Evolutionary conservation across 257 asterid genomes (phyloP), one percentile per base, ranked within the genome.

Genomic region (Echites panduratus): DNA sequence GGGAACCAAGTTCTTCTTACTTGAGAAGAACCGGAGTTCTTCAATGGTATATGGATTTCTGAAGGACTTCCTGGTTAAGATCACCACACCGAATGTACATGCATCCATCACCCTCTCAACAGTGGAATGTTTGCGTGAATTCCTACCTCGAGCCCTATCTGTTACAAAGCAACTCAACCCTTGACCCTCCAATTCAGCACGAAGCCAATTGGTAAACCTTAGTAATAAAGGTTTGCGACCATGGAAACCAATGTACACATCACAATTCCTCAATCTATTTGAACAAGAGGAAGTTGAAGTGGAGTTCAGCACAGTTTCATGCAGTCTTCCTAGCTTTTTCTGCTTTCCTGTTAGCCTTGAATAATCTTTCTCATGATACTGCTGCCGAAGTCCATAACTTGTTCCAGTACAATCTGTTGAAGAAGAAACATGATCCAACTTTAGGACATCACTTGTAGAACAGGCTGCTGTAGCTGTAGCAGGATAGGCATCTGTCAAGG

Each of bases 1-100:
- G 0, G 98, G 99, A 70, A 95, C 99, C 79, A 95, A 77, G 75
- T 90, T 92, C 89, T 90, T 95, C 89, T 95, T 95, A 84, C 94
- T 80, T 3, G 99, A 83, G 78, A 95, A 95, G 81, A 89, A 90
- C 48, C 85, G 73, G 73, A 95, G 78, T 81, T 95, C 99, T 82
- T 95, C 97, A 52, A 95, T 84, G 67, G 96, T 87, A 81, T 85
- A 89, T 0, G 98, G 96, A 76, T 92, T 95, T 70, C 88, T 78
- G 76, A 92, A 89, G 2, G 98, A 95, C 77, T 89, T 95, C 85
- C 81, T 85, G n/a, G 96, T 95, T 77, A 95, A 79, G 80, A 95
- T 85, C 43, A 95, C 89, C 26, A 92, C 93, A 22, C 97, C 99
- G 27, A 85, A 95, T 10, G 96, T 77, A 74, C 96, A 81, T 52